Conservation (phyloP, 2,329 filamentous ascomycete species). For the Colletotrichum acutatum region DNA sequence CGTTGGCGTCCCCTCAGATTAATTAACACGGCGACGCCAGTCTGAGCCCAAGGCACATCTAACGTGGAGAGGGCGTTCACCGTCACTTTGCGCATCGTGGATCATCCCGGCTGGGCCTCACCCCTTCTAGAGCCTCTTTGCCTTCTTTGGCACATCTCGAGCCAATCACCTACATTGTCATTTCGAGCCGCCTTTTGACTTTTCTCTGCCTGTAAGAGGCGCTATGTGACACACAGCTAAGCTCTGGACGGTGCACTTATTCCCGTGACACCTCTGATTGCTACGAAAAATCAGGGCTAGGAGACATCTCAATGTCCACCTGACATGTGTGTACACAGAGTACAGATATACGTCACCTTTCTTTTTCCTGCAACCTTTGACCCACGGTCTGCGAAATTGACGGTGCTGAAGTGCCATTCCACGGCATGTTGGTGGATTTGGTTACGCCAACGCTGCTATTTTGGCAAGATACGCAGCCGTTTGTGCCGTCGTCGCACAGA, state of each 20-base stretch:
- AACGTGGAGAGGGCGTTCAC: slow-evolving; percentile 20
- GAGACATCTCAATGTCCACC: not conserved
- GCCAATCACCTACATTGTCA: slow-evolving; percentile 15
- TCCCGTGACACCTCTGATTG: slow-evolving; percentile 1
- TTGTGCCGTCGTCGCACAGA: slow-evolving; percentile 12
- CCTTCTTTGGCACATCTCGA: not conserved
- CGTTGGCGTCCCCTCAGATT: slow-evolving; percentile 25
- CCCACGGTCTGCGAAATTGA: slow-evolving; percentile 1
- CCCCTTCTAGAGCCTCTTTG: slow-evolving; percentile 13
- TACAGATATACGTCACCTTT: not conserved
- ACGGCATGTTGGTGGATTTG: not conserved
- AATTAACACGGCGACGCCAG: slow-evolving; percentile 20
- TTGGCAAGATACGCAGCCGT: slow-evolving; percentile 16
- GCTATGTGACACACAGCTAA: slow-evolving; percentile 19
- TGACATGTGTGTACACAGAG: not conserved
- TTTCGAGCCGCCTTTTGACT: slow-evolving; percentile 17
- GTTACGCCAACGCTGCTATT: slow-evolving; percentile 7
- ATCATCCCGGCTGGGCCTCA: slow-evolving; percentile 24
- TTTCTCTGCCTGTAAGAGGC: slow-evolving; percentile 18
- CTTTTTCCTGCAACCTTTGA: not conserved
- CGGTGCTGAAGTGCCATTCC: not conserved
- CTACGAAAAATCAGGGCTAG: not conserved
- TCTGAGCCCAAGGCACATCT: not conserved
- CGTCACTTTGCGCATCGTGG: slow-evolving; percentile 23
- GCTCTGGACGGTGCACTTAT: not conserved